phyloP scores from a whole-genome alignment of 352 stramenopile genomes.

The Elongisporangium anandrum region DNA sequence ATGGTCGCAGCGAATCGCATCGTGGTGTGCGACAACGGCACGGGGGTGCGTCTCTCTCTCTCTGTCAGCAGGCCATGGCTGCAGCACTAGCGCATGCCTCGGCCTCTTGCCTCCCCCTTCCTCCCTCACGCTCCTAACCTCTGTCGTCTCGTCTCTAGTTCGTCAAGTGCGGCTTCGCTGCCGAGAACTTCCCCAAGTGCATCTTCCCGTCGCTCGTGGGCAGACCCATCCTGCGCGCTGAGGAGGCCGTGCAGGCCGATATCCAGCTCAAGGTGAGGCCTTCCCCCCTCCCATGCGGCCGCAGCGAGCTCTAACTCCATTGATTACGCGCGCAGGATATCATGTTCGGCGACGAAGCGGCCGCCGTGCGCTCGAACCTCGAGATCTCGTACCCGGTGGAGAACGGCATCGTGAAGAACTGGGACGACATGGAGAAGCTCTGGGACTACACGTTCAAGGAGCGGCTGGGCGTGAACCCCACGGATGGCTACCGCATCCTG shows the following conservation, averaged over 20 bases:
- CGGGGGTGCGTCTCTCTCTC: constrained; percentile 44
- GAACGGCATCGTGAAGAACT: constrained; percentile 97
- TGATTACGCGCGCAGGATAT: constrained; percentile 65
- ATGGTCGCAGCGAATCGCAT: constrained; percentile 88
- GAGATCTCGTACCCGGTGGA: constrained; percentile 91
- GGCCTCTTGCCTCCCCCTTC: neutral
- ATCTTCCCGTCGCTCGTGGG: constrained; percentile 95
- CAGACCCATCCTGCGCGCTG: constrained; percentile 90
- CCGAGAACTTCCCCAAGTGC: constrained; percentile 92
- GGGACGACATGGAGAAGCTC: constrained; percentile 96
- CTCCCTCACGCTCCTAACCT: neutral
- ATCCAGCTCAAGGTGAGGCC: constrained; percentile 77
- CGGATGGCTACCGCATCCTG: constrained; percentile 81
- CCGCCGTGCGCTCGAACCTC: constrained; percentile 78
- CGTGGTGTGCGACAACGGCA: constrained; percentile 87
- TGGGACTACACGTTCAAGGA: constrained; percentile 97
- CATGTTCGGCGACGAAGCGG: constrained; percentile 94
- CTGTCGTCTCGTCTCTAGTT: constrained; percentile 33
- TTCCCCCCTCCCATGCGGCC: neutral
- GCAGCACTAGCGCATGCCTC: neutral
- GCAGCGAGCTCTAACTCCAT: no score
- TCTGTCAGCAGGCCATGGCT: neutral
- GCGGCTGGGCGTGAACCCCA: constrained; percentile 69
- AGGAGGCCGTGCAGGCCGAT: constrained; percentile 86
- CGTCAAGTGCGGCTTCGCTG: constrained; percentile 92